Evolutionary conservation across 306 rosid genomes (phyloP).

Genomic region (Pyrus bretschneideri): DNA sequence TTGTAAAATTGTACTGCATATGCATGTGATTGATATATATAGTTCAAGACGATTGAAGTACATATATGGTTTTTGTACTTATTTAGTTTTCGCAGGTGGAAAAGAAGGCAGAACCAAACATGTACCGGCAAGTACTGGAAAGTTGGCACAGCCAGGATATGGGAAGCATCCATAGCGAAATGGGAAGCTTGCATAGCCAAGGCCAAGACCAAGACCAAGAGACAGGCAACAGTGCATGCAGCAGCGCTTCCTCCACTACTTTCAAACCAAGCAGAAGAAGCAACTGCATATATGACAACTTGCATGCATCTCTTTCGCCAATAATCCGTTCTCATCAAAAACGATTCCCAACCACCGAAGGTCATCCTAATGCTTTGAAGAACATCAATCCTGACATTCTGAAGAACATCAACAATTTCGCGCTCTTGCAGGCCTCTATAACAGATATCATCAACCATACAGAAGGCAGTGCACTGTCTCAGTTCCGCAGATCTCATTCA

Average conservation of each 20-base stretch:
- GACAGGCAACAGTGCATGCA: slow-evolving; percentile 30
- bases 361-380: slow-evolving; percentile 68
- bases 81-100: slow-evolving; percentile 20
- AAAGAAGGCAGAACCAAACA: slow-evolving; percentile 21
- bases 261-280: slow-evolving; percentile 16
- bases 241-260: slow-evolving; percentile 30
- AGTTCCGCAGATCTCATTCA: slow-evolving; percentile 47
- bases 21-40: neutral
- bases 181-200: slow-evolving; percentile 8
- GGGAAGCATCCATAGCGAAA: slow-evolving; percentile 19
- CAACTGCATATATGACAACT: slow-evolving; percentile 8
- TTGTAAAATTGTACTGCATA: neutral
- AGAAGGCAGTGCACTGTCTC: slow-evolving; percentile 36
- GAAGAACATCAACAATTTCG: slow-evolving; percentile 42
- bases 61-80: neutral
- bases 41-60: neutral
- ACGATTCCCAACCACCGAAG: slow-evolving; percentile 48
- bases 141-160: slow-evolving; percentile 19
- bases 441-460: slow-evolving; percentile 44
- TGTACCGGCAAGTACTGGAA: slow-evolving; percentile 21
- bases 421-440: slow-evolving; percentile 57
- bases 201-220: slow-evolving; percentile 18
- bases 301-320: slow-evolving; percentile 49
- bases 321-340: slow-evolving; percentile 26
- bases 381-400: slow-evolving; percentile 64